Evolutionary conservation across 1,284 basidiomycete genomes (phyloP), one percentile per base, ranked within the genome.

Genomic region (Tilletia horrida): DNA sequence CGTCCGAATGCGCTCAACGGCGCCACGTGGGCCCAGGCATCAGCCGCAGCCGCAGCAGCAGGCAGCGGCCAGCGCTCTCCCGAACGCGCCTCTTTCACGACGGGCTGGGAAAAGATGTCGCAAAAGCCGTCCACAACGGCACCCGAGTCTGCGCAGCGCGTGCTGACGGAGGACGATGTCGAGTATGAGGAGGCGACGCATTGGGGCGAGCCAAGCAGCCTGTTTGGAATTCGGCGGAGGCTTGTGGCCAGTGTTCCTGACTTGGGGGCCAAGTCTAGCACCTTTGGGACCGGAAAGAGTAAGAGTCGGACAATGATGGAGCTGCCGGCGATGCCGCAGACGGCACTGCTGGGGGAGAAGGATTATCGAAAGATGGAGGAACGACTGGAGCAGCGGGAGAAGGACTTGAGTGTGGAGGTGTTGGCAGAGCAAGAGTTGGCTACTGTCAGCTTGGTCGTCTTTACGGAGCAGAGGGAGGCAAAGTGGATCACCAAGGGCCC

Each of bases 341-440:
- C n/a, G 23, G 16, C 50, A 11, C n/a, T 68, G 21, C 27, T 59
- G 23, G 45, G 27, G 31, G 69, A 70, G 45, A 70, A 70, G 62
- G 62, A 66, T 23, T 27, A 29, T 16, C 57, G 64, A 7, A 69
- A 66, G 59, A 13, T 66, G 16, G 63, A 68, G 62, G 70, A 67
- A 27, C 35, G 52, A 42, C 44, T 70, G 25, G 70, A 67, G 40
- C 61, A 52, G 35, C 43, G 70, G 13, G 70, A 72, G 55, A 63
- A 64, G 55, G 69, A 72, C 14, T 44, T 72, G n/a, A 68, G 63
- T 42, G 64, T 72, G 9, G 69, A 70, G 48, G 66, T 66, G 11
- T 27, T 66, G 44, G 52, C 55, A 18, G 67, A 70, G 59, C 57
- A 64, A 27, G 70, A 72, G 52, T 48, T 61, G n/a, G 69, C 70